Base-by-base conservation (phyloP, 1,284 basidiomycete species). In the Exobasidium rhododendri region DNA sequence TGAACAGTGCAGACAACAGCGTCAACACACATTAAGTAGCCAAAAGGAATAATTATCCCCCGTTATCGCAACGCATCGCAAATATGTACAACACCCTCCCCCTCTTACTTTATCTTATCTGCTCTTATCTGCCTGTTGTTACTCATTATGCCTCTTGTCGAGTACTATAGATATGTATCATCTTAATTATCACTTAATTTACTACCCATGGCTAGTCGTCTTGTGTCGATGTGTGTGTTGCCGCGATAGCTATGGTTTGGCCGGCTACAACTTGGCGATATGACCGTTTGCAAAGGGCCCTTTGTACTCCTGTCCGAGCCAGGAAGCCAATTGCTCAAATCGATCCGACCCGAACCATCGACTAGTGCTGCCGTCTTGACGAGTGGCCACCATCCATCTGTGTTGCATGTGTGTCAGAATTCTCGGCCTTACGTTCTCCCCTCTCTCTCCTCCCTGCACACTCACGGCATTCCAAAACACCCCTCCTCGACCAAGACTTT, bases 321-420 rank as follows among this genome's bases (percentile, higher is more conserved):
- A 71, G 11, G 70, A 67, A 4, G 70, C 72, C 32, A 74, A 55
- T 57, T 71, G 72, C 57, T 74, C 72, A 50, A 70, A 68, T 7
- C 72, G 35, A 46, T 74, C 72, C 22, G 65, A 67, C 4, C 72
- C 72, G 29, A 74, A 74, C 61, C 61, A 73, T 31, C 44, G 22
- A 4, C 45, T 54, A 28, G 35, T 63, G 3, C 65, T 59, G 13
- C 67, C 67, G 44, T 67, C 71, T 0, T 44, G 46, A 20, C 66
- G 47, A 30, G 62, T 64, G 28, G 68, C 59, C 7, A 64, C 20
- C 14, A 60, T 46, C 58, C 58, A 60, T n/a, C 57, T 59, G 46
- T 2, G 20, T 5, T 30, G 40, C 30, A n/a, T n/a, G n/a, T n/a
- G n/a, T n/a, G n/a, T n/a, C n/a, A n/a, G n/a, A n/a, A n/a, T n/a